Base-by-base conservation (phyloP, 2,329 filamentous ascomycete species). In the Arachnomyces sp. region DNA sequence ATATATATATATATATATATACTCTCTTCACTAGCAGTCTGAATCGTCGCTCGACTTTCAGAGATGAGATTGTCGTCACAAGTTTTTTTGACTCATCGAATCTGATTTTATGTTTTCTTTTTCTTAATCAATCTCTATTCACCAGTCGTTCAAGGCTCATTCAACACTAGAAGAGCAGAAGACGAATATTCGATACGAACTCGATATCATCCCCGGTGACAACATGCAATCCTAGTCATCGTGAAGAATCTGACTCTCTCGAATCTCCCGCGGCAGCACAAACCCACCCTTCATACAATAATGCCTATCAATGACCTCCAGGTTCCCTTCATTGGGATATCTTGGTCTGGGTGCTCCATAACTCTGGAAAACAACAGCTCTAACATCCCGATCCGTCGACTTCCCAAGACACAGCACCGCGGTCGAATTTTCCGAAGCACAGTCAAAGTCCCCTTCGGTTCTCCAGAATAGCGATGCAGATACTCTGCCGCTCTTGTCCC, bases 281-380 rank as follows among this genome's bases (percentile, higher is more conserved):
- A 36, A 18, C 17, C 34, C 34, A 25, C n/a, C 34, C 34, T 36
- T 36, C 34, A 36, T 36, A n/a, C n/a, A n/a, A n/a, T n/a, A 15
- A 17, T 14, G 12, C 34, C 18, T 16, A 16, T 18, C 7, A 12
- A 18, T 14, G n/a, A 9, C 16, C 34, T 15, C 6, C 7, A 35
- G 7, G 6, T 9, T 15, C 9, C 32, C 17, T 34, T 34, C 14
- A 16, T 18, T 7, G 14, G 12, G 9, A 11, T 17, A 18, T 3
- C 12, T 36, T 3, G 11, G 3, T 21, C n/a, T 21, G 16, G 34
- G 34, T 9, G 8, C 16, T 16, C 28, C n/a, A 18, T 36, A 36
- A 18, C 16, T 36, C 16, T 36, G 34, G 16, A 36, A 36, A 11
- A 36, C 34, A 4, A 36, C 34, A 12, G 34, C 34, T 21, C 16